Conservation (phyloP, 371 early-diverging fungal species). For the Massospora cicadina region DNA sequence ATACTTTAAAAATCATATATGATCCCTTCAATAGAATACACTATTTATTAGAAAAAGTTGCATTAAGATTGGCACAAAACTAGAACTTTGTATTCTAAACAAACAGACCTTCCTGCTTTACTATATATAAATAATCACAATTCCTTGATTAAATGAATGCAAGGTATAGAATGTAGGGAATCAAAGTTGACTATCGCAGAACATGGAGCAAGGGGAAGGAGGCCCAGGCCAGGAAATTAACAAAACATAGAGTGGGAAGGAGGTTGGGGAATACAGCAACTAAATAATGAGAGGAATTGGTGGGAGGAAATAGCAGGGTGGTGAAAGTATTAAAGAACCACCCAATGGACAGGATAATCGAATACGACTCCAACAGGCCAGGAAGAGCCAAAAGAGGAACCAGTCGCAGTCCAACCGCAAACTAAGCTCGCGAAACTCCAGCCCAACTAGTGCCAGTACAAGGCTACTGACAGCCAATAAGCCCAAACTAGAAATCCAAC, state of each 20-base stretch:
- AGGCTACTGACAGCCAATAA: not conserved
- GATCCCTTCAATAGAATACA: no score
- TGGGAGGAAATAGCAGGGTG: not conserved
- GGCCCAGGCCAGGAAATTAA: not conserved
- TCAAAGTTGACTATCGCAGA: not conserved
- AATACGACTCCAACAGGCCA: not conserved
- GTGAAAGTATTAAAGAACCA: not conserved
- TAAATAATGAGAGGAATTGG: not conserved
- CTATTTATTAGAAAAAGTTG: no score
- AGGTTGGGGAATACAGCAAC: not conserved
- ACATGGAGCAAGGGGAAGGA: not conserved
- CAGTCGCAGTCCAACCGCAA: not conserved
- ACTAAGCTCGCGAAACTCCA: not conserved
- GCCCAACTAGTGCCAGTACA: not conserved
- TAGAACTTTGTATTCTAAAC: no score
- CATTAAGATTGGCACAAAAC: no score
- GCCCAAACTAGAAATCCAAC: not conserved
- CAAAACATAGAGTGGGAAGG: not conserved
- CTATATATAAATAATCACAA: no score
- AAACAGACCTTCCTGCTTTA: no score
- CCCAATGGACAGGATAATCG: not conserved
- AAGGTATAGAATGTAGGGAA: no score
- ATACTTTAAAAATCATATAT: no score
- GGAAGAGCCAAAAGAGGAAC: not conserved
- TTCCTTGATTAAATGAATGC: no score